Evolutionary conservation across 371 early-diverging fungal genomes (phyloP).

Genomic region (Nematocida minor): DNA sequence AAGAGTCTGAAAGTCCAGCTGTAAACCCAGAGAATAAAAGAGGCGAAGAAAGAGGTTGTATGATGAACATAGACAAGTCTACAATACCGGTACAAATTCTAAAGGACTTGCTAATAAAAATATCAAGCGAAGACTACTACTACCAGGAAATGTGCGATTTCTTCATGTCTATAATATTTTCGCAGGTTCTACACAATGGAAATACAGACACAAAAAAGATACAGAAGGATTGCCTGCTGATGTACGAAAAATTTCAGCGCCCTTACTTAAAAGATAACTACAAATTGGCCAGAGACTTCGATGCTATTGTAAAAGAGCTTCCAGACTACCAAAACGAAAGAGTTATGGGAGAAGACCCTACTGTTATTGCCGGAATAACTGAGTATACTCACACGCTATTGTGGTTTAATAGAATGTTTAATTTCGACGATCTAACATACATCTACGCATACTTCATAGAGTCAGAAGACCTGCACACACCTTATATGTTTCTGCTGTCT

Average conservation of each 20-base stretch:
- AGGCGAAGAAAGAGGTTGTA: too few species aligned
- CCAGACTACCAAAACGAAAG: neutral
- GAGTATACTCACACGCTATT: neutral
- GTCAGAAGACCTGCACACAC: neutral
- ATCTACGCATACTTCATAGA: slow-evolving; percentile 11
- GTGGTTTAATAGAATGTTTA: slow-evolving; percentile 32
- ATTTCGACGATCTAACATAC: neutral
- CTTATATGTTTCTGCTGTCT: slow-evolving; percentile 16
- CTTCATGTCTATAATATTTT: slow-evolving; percentile 26
- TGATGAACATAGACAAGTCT: too few species aligned
- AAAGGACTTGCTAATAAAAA: too few species aligned
- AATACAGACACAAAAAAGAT: neutral
- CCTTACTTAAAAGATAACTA: neutral
- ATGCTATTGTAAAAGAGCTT: neutral
- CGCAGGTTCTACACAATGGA: neutral
- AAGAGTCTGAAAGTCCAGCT: too few species aligned
- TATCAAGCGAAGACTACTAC: too few species aligned
- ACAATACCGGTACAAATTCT: too few species aligned
- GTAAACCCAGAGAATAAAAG: too few species aligned
- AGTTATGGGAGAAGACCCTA: neutral
- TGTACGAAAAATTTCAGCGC: neutral
- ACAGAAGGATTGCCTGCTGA: neutral
- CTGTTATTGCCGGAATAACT: neutral
- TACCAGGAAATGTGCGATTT: slow-evolving; percentile 12
- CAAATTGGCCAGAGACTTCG: neutral